phyloP scores from a whole-genome alignment of 208 protist genomes.

The Leishmania aethiopica region DNA sequence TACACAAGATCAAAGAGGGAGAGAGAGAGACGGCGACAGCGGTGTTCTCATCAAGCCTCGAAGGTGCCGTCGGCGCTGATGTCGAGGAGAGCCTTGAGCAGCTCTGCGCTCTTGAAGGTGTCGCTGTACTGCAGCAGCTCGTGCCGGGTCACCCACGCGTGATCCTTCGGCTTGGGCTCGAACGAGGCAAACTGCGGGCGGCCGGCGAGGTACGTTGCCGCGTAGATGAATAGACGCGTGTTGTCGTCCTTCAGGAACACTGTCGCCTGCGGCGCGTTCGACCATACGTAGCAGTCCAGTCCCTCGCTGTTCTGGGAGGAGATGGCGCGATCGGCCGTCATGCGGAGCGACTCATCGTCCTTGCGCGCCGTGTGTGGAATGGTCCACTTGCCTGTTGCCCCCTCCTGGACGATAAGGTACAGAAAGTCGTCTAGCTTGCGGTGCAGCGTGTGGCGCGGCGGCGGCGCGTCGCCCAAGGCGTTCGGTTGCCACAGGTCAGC shows the following conservation, averaged over 20 bases:
- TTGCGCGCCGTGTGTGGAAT: slow-evolving; percentile 51
- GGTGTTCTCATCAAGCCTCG: slow-evolving; percentile 24
- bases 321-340: slow-evolving; percentile 68
- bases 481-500: slow-evolving; percentile 51
- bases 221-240: slow-evolving; percentile 71
- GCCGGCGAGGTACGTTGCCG: slow-evolving; percentile 71
- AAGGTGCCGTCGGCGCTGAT: slow-evolving; percentile 77
- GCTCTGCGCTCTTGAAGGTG: slow-evolving; percentile 51
- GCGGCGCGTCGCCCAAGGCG: slow-evolving; percentile 33
- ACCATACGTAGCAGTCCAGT: slow-evolving; percentile 76
- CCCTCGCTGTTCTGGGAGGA: slow-evolving; percentile 53
- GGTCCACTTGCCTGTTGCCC: slow-evolving; percentile 61
- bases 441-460: slow-evolving; percentile 66
- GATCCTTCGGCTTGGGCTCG: slow-evolving; percentile 58
- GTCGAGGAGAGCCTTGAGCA: slow-evolving; percentile 69
- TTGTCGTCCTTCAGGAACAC: slow-evolving; percentile 38
- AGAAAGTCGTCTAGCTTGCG: slow-evolving; percentile 83
- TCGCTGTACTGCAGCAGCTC: slow-evolving; percentile 76
- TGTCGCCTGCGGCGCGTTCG: slow-evolving; percentile 80
- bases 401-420: slow-evolving; percentile 74
- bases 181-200: slow-evolving; percentile 64
- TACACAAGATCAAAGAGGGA: neutral
- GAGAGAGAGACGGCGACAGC: neutral
- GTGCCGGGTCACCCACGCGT: slow-evolving; percentile 79
- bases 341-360: slow-evolving; percentile 69